These are phyloP conservation scores for Plicaturopsis crispa DNA, from an alignment of 768 basidiomycete genomes.

Conservation along the genomic window DNA sequence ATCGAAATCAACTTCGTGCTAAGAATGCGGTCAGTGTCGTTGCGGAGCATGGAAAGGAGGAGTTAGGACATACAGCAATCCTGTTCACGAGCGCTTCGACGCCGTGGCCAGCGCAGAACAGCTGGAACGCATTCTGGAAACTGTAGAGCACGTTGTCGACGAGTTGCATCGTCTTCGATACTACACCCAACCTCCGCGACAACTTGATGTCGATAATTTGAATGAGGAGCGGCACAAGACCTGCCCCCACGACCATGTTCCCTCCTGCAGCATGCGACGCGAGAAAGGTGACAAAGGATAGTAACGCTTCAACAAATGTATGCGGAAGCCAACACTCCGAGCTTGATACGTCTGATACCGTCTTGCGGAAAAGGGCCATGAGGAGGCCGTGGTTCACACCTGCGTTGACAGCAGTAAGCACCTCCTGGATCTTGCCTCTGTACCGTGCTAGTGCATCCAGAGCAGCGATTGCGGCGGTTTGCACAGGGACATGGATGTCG, in stretches of 20 bases:
- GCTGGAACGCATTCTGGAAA: conserved; percentile 77
- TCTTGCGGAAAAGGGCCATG: conserved; percentile 82
- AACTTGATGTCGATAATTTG: conserved; percentile 80
- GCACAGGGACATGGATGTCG: conserved; percentile 61
- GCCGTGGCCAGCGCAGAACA: conserved; percentile 81
- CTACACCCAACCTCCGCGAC: conserved; percentile 59
- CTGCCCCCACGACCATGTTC: conserved; percentile 93
- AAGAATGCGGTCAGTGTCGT: conserved; percentile 7
- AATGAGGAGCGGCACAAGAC: conserved; percentile 81
- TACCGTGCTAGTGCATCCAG: conserved; percentile 88
- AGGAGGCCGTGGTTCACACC: conserved; percentile 94
- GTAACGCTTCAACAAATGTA: conserved; percentile 74
- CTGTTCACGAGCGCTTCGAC: conserved; percentile 80
- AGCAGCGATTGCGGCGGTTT: conserved; percentile 82
- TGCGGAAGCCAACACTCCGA: conserved; percentile 61
- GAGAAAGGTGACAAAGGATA: conserved; percentile 83
- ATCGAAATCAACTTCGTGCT: conserved; percentile 66
- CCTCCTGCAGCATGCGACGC: conserved; percentile 80
- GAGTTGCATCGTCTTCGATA: conserved; percentile 87
- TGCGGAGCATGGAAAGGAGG: conserved; percentile 4
- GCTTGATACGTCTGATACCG: conserved; percentile 64
- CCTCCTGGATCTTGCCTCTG: conserved; percentile 76
- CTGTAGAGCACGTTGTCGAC: conserved; percentile 91
- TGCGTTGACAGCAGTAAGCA: conserved; percentile 85
- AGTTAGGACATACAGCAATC: conserved; percentile 63